Evolutionary conservation across 768 basidiomycete genomes (phyloP), one percentile per base, ranked within the genome.

Genomic region (Neoboletus subvelutipes): DNA sequence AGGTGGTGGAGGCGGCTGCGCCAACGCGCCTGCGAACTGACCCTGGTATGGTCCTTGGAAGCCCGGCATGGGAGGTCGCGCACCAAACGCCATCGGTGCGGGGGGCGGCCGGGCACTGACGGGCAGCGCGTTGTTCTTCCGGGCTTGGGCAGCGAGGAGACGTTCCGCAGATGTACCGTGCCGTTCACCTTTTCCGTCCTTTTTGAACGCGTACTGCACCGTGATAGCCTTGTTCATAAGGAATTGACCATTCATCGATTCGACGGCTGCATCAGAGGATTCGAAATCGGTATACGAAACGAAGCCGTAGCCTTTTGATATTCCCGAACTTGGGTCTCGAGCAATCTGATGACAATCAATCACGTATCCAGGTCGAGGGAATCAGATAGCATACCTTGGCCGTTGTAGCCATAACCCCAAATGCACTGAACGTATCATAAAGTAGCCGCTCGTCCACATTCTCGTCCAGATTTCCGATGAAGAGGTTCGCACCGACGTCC

Each of bases 141-240:
- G 84, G 46, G 96, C 97, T 72, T 98, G 95, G 2, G 94, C 86
- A 3, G 95, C 94, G 64, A 99, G 83, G 34, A 98, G 84, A 55
- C 97, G 87, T 75, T 99, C 97, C n/a, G 97, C 95, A 17, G 90
- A 80, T 12, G 96, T 97, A 29, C 97, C 97, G 67, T 98, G 97
- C 5, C 97, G 84, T 73, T 99, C 97, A 55, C 96, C 96, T 70
- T 98, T 96, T 43, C 93, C 94, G 67, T 98, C 97, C 76, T 98
- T 98, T 77, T 99, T 98, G 83, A 98, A 98, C 2, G 97, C 96
- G 71, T 97, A 99, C 70, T 98, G 94, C 12, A 97, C 94, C 18
- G 89, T 86, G 68, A 99, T 92, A 52, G 94, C 90, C 76, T 98
- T 98, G 80, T 98, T 98, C 89, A 95, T 95, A 46, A 98, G 80